These are phyloP conservation scores for Aspergillus indologenus DNA, from an alignment of 495 filamentous ascomycete genomes.

Conservation along the genomic window DNA sequence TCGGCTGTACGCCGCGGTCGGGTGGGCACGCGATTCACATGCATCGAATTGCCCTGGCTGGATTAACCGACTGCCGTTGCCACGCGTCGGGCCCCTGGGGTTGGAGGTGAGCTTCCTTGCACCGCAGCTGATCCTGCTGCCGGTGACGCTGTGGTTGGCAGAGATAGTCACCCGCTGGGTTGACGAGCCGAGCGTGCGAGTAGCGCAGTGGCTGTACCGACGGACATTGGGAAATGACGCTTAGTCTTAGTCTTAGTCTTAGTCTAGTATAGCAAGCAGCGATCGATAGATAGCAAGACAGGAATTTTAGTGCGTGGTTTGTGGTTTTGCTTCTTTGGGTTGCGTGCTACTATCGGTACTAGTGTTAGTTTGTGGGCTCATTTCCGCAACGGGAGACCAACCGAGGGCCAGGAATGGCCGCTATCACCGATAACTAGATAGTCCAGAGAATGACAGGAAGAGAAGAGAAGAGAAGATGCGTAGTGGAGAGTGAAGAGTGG, in stretches of 20 bases:
- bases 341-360: too few relatives aligned
- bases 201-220: conserved; percentile 52
- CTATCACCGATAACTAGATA: neutral
- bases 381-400: neutral
- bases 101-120: conserved; percentile 51
- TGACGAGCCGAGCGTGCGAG: conserved; percentile 54
- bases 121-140: conserved; percentile 53
- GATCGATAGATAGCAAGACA: too few relatives aligned
- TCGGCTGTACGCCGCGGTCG: conserved; percentile 50
- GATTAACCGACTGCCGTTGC: conserved; percentile 45
- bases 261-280: too few relatives aligned
- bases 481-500: too few relatives aligned
- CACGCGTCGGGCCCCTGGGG: conserved; percentile 49
- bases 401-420: neutral
- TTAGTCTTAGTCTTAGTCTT: neutral
- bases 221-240: conserved; percentile 23
- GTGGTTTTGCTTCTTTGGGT: too few relatives aligned
- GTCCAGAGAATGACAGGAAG: too few relatives aligned
- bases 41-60: conserved; percentile 36
- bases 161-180: conserved; percentile 53
- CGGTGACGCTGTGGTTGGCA: conserved; percentile 55
- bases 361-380: neutral
- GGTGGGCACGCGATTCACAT: conserved; percentile 42
- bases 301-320: too few relatives aligned
- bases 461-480: too few relatives aligned